Conservation (phyloP, 257 asterid genomes). For the Solanum sparsipilum region DNA sequence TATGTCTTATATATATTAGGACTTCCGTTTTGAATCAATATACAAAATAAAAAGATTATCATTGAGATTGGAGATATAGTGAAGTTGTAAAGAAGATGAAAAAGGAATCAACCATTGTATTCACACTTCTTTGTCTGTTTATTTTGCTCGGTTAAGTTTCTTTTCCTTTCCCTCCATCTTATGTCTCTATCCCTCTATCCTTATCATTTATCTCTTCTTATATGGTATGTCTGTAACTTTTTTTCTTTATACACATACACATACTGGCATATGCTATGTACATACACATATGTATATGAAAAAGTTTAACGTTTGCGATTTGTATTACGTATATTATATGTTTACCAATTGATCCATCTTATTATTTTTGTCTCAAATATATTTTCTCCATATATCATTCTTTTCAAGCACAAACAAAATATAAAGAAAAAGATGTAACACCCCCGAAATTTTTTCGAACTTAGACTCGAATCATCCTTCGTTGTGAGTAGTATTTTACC, state of each 20-base stretch:
- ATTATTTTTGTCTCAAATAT: too few species aligned
- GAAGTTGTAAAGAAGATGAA: neutral
- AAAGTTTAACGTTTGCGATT: neutral
- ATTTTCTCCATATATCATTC: too few species aligned
- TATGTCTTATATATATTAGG: neutral
- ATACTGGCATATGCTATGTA: neutral
- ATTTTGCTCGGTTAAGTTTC: neutral
- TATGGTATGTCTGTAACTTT: too few species aligned
- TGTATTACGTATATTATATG: neutral
- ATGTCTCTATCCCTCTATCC: too few species aligned
- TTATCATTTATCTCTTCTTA: too few species aligned
- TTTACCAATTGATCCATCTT: neutral
- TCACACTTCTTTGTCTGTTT: neutral
- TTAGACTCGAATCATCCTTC: too few species aligned
- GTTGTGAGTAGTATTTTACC: too few species aligned
- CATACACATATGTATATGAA: neutral
- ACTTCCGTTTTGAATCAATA: neutral
- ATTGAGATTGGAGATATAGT: neutral
- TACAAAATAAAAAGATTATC: neutral
- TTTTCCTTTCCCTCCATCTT: neutral
- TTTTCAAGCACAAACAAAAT: too few species aligned
- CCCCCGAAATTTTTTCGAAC: too few species aligned
- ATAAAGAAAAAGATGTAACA: too few species aligned
- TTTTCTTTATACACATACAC: neutral
- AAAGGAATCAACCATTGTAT: neutral